phyloP scores from a whole-genome alignment of 352 stramenopile genomes.

The Phytophthora tubulina region DNA sequence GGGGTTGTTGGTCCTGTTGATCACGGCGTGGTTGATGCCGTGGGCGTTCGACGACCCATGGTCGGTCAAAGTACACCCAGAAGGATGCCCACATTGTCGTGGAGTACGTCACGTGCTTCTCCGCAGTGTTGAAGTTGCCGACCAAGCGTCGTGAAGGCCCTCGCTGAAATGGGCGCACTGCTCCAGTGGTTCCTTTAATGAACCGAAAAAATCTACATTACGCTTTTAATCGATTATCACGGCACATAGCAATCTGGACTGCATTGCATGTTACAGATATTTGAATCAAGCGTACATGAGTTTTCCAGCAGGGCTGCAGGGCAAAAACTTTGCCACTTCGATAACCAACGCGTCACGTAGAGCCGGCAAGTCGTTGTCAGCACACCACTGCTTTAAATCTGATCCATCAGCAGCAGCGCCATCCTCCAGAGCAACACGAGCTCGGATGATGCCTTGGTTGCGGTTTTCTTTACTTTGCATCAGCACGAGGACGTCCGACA shows the following conservation, averaged over 20 bases:
- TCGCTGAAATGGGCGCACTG: no score
- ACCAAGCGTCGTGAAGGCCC: no score
- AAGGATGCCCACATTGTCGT: neutral
- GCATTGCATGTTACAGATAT: neutral
- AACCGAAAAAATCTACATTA: no score
- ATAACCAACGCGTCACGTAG: constrained; percentile 53
- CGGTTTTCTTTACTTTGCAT: constrained; percentile 39
- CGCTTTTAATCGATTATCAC: no score
- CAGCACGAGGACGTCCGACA: constrained; percentile 67
- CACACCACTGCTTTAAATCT: constrained; percentile 53
- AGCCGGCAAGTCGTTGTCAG: constrained; percentile 43
- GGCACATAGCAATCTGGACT: no score
- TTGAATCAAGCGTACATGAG: constrained; percentile 76
- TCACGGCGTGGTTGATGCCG: neutral
- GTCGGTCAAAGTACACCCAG: neutral
- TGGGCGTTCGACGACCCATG: neutral
- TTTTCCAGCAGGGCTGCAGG: constrained; percentile 87
- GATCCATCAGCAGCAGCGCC: constrained; percentile 28
- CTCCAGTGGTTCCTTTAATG: no score
- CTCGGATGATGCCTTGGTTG: constrained; percentile 38
- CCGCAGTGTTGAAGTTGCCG: no score
- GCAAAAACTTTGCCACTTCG: constrained; percentile 69
- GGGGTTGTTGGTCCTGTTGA: neutral
- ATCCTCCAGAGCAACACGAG: constrained; percentile 50
- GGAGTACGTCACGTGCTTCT: neutral